Evolutionary conservation across 345 rosid species (phyloP).

Genomic region (Hevea brasiliensis): DNA sequence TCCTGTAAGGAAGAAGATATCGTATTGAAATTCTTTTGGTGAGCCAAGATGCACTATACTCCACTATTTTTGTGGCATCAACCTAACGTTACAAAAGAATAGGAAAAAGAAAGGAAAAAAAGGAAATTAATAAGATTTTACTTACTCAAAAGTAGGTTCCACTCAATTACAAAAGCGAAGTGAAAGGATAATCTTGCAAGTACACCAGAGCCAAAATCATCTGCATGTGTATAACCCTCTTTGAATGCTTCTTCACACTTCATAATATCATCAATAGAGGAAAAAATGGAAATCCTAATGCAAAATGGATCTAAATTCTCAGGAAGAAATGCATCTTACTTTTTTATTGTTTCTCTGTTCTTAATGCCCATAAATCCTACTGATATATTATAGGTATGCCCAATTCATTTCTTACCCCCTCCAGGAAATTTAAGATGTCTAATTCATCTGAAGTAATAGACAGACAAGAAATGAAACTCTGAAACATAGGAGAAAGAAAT

Average conservation of each 20-base stretch:
- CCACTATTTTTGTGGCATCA: neutral
- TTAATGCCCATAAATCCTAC: constrained; percentile 56
- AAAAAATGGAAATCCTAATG: constrained; percentile 13
- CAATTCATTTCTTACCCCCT: constrained; percentile 44
- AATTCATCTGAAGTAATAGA: constrained; percentile 57
- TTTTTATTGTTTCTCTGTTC: constrained; percentile 43
- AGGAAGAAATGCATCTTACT: constrained; percentile 40
- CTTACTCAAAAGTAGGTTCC: constrained; percentile 64
- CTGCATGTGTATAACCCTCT: constrained; percentile 54
- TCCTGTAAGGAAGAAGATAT: too few species aligned
- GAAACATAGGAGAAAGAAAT: constrained; percentile 38
- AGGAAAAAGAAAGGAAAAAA: too few species aligned
- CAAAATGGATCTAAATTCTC: constrained; percentile 13
- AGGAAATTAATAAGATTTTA: too few species aligned
- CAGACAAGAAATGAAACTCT: constrained; percentile 40
- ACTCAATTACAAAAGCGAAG: constrained; percentile 56
- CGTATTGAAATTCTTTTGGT: too few species aligned
- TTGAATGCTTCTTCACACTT: constrained; percentile 51
- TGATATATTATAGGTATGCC: constrained; percentile 47
- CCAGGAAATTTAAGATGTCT: constrained; percentile 48
- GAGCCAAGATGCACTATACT: too few species aligned
- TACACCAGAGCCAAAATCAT: constrained; percentile 13
- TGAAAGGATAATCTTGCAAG: constrained; percentile 49
- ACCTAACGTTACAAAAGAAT: neutral
- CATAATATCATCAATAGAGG: constrained; percentile 26